phyloP scores from a whole-genome alignment of 192 early-diverging fungal species.

The Backusella psychrophila region DNA sequence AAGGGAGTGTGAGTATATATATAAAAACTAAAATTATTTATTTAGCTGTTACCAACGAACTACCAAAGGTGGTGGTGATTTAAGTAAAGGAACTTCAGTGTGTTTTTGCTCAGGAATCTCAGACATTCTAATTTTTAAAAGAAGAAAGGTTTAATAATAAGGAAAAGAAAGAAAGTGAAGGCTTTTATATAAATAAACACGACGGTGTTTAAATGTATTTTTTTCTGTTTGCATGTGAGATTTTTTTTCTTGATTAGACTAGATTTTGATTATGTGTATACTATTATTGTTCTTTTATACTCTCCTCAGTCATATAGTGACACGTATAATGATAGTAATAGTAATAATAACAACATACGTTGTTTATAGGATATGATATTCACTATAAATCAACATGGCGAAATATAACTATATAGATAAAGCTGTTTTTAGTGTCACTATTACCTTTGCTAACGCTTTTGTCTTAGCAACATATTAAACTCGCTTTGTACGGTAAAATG shows the following conservation, averaged over 20 bases:
- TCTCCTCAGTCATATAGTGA: neutral
- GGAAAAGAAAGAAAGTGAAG: neutral
- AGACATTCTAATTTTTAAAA: neutral
- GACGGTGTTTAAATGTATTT: neutral
- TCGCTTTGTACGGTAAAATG: no score
- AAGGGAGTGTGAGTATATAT: neutral
- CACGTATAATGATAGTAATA: neutral
- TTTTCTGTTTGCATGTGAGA: neutral
- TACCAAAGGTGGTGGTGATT: neutral
- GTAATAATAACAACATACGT: neutral
- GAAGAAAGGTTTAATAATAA: neutral
- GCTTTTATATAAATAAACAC: neutral
- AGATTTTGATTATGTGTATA: neutral
- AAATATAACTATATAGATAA: neutral
- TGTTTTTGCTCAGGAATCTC: neutral
- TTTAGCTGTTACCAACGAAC: constrained; percentile 9
- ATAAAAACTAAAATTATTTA: neutral
- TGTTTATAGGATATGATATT: neutral
- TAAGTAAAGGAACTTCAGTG: neutral
- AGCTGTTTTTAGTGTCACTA: no score
- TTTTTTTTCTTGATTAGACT: neutral
- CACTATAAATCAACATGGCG: neutral
- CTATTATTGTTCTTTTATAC: neutral
- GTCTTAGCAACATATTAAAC: no score
- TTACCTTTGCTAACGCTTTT: no score